Evolutionary conservation across 1,284 basidiomycete genomes (phyloP), one percentile per base, ranked within the genome.

Genomic region (Gymnopus androsaceus): DNA sequence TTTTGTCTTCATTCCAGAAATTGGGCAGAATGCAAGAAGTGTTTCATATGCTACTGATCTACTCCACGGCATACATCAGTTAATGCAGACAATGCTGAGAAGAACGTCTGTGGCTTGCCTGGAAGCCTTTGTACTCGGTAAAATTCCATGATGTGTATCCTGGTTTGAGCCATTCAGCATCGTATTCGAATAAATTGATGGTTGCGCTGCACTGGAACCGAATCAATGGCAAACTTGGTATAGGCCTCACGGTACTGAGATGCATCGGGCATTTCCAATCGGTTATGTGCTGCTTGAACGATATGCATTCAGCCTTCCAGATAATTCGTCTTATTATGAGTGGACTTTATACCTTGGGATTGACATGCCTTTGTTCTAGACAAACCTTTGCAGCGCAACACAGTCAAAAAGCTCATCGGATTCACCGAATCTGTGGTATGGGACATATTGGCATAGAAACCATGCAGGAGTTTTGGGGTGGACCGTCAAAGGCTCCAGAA

Each of bases 61-160:
- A 61, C n/a, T n/a, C n/a, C n/a, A n/a, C n/a, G n/a, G n/a, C n/a
- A n/a, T n/a, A n/a, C n/a, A n/a, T 21, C 25, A 45, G 30, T 21
- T 25, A 31, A 40, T 27, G 19, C 31, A 28, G 21, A 14, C 25
- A 8, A 34, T 53, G 58, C 9, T 0, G 25, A 23, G 31, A 14
- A 33, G 15, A 33, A 25, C n/a, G n/a, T n/a, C n/a, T n/a, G n/a
- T 11, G 21, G 66, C 76, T 38, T 58, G 88, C 89, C 42, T 78
- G 69, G 70, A 95, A 96, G 67, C 95, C 94, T 51, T 81, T 81
- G 70, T 96, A 96, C 66, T 87, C 72, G 4, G 87, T 79, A 63
- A 95, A 89, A 52, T 85, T 87, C 94, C 94, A 95, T 0, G 94
- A 93, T 30, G 82, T 74, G 65, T 90, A 90, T 27, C 69, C 69